Conservation (phyloP, 2,329 filamentous ascomycete species). For the Aspergillus pseudoterreus region DNA sequence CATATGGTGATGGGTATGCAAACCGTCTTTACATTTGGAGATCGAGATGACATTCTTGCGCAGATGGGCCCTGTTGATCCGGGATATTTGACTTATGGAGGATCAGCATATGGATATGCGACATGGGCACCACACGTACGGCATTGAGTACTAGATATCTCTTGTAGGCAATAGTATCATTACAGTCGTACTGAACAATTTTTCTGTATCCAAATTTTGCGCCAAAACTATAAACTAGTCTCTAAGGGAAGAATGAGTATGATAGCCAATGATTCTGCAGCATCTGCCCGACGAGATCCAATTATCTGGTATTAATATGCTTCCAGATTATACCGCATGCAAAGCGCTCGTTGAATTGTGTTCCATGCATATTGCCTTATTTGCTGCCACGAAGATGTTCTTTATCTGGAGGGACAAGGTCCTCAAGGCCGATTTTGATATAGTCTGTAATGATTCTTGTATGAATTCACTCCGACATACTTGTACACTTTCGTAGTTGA, state of each 20-base stretch:
- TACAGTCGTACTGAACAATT: too few relatives aligned
- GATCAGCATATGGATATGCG: constrained; percentile 39
- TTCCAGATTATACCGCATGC: neutral
- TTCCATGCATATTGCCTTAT: neutral
- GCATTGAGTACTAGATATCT: neutral
- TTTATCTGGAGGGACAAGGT: neutral
- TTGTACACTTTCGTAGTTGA: too few relatives aligned
- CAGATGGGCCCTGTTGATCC: constrained; percentile 29
- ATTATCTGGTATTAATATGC: neutral
- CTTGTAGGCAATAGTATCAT: too few relatives aligned
- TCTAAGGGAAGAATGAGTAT: too few relatives aligned
- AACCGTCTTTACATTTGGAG: constrained; percentile 46
- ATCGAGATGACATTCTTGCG: constrained; percentile 36
- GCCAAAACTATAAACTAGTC: too few relatives aligned
- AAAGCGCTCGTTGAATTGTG: neutral
- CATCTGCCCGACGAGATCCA: too few relatives aligned
- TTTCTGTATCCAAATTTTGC: too few relatives aligned
- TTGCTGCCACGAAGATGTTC: neutral
- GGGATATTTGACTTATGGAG: constrained; percentile 46
- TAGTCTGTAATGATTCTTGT: too few relatives aligned
- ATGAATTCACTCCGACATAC: too few relatives aligned
- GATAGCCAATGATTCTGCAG: too few relatives aligned
- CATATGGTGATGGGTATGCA: constrained; percentile 51
- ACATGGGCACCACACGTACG: constrained; percentile 5
- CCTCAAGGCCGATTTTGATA: neutral